phyloP scores from a whole-genome alignment of 495 filamentous ascomycete species.

The Penicillium herquei region DNA sequence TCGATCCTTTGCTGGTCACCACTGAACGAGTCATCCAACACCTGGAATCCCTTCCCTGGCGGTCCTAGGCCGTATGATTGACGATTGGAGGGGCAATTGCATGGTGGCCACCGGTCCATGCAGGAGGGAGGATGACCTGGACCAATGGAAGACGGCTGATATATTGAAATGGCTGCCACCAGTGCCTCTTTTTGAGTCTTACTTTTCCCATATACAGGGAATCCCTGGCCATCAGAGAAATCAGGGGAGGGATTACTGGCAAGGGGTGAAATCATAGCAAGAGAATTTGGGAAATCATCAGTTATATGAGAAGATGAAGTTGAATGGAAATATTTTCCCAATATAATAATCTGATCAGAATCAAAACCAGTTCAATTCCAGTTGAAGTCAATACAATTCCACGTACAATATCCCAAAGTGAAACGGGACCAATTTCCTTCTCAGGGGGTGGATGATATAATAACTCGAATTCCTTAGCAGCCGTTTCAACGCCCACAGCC shows the following conservation, averaged over 20 bases:
- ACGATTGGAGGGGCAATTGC: not conserved
- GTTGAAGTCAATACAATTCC: no score
- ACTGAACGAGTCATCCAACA: slow-evolving; percentile 47
- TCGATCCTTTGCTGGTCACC: slow-evolving; percentile 72
- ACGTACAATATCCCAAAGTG: not conserved
- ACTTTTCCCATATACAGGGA: not conserved
- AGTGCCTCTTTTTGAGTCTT: not conserved
- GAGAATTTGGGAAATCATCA: no score
- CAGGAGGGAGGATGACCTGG: not conserved
- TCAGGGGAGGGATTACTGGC: not conserved
- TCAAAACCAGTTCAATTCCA: no score
- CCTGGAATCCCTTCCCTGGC: slow-evolving; percentile 43
- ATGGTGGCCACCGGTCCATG: not conserved
- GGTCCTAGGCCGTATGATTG: slow-evolving; percentile 8
- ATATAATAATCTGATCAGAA: no score
- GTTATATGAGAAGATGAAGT: no score
- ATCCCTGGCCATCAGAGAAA: not conserved
- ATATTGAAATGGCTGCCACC: not conserved
- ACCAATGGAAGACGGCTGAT: slow-evolving; percentile 3
- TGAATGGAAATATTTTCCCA: no score
- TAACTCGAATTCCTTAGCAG: not conserved
- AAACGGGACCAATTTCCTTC: slow-evolving; percentile 6
- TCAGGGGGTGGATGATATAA: slow-evolving; percentile 7
- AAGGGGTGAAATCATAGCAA: no score
- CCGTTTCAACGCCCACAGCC: slow-evolving; percentile 1